A percentile compares a stretch with the other conserved stretches of the same genome.
Conservation (phyloP, 108 stramenopile species). For the Cyclostephanos invisitatus region DNA sequence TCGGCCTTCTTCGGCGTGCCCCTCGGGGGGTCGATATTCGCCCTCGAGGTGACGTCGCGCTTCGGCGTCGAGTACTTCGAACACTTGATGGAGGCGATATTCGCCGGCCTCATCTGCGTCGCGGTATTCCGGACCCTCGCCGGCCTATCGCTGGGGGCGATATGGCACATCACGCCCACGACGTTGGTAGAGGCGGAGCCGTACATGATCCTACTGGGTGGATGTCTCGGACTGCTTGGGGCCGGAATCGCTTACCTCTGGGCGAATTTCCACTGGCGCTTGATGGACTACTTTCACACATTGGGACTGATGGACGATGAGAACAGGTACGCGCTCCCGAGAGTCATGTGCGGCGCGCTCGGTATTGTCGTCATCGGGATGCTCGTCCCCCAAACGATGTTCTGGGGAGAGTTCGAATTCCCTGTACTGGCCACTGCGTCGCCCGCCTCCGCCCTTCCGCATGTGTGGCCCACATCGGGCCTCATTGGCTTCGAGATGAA, state of each 20-base stretch:
- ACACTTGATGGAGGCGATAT: slow-evolving; percentile 61
- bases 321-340: slow-evolving; percentile 41
- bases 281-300: slow-evolving; percentile 46
- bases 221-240: slow-evolving; percentile 57
- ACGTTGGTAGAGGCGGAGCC: slow-evolving; percentile 39
- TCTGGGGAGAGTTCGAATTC: slow-evolving; percentile 75
- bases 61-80: slow-evolving; percentile 79
- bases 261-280: slow-evolving; percentile 53
- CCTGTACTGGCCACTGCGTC: slow-evolving; percentile 50
- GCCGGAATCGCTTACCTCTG: slow-evolving; percentile 55
- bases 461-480: slow-evolving; percentile 66
- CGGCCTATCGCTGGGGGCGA: slow-evolving; percentile 51
- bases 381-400: slow-evolving; percentile 67
- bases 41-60: slow-evolving; percentile 61
- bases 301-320: slow-evolving; percentile 51
- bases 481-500: slow-evolving; percentile 66
- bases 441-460: slow-evolving; percentile 53
- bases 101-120: slow-evolving; percentile 61
- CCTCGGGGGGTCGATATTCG: slow-evolving; percentile 63
- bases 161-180: slow-evolving; percentile 41
- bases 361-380: slow-evolving; percentile 51
- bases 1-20: slow-evolving; percentile 72
- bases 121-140: slow-evolving; percentile 57
- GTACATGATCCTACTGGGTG: slow-evolving; percentile 41
- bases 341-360: slow-evolving; percentile 50